Percentiles rank a stretch among this genome's conserved stretches.
Evolutionary conservation across 73 alveolate genomes (phyloP).

Genomic region (Tetrahymena malaccensis): DNA sequence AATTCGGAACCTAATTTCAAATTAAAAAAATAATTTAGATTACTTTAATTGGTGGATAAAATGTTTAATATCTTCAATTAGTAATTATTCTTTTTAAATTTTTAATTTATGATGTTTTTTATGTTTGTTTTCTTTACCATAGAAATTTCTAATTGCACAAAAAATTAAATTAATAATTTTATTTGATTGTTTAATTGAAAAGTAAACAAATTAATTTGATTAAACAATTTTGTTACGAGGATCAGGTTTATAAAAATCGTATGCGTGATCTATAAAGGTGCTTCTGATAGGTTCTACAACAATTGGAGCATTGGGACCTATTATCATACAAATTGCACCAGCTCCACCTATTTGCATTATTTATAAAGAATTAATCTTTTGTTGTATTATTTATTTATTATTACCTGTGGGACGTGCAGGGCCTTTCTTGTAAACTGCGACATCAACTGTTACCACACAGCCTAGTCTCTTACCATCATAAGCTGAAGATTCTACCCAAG

Average conservation of each 20-base stretch:
- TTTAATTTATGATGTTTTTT: background rate
- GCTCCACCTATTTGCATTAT: slow-evolving; percentile 61
- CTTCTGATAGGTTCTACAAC: slow-evolving; percentile 77
- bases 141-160: background rate
- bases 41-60: no score
- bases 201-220: background rate
- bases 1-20: slow-evolving; percentile 66
- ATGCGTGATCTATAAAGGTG: slow-evolving; percentile 80
- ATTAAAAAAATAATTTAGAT: background rate
- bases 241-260: slow-evolving; percentile 95
- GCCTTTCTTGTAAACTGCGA: slow-evolving; percentile 94
- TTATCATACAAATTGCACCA: slow-evolving; percentile 88
- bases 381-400: background rate
- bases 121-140: background rate
- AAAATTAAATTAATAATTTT: background rate
- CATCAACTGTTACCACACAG: slow-evolving; percentile 87
- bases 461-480: slow-evolving; percentile 94
- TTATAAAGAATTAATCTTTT: background rate
- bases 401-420: slow-evolving; percentile 94
- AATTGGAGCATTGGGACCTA: slow-evolving; percentile 89
- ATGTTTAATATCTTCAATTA: no score
- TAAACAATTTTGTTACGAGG: background rate
- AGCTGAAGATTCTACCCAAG: slow-evolving; percentile 85
- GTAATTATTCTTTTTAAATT: background rate
- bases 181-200: background rate